phyloP scores from a whole-genome alignment of 2,329 filamentous ascomycete genomes.

The Cladosporium sp. region DNA sequence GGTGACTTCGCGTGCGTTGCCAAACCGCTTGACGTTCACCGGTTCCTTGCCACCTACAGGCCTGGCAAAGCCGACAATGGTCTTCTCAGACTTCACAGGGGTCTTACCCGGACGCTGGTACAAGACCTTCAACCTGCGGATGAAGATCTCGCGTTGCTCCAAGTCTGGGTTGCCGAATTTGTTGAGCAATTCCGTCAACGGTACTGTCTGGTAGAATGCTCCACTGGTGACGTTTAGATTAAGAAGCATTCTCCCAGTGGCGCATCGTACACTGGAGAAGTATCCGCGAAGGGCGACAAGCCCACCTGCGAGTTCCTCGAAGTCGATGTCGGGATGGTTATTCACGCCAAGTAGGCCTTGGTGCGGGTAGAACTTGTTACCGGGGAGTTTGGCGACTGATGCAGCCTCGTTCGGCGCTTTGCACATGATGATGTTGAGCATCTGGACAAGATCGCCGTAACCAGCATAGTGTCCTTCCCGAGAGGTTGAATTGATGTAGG shows the following conservation, averaged over 20 bases:
- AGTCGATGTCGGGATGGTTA: conserved; percentile 34
- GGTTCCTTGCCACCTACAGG: conserved; percentile 23
- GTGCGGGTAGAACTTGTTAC: conserved; percentile 56
- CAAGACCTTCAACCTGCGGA: conserved; percentile 34
- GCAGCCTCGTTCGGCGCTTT: conserved; percentile 46
- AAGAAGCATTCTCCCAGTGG: conserved; percentile 58
- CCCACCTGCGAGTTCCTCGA: conserved; percentile 48
- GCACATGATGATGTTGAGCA: conserved; percentile 59
- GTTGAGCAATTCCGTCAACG: conserved; percentile 36
- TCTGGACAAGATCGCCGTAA: conserved; percentile 55
- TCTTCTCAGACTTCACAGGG: conserved; percentile 40
- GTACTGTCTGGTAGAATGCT: conserved; percentile 55
- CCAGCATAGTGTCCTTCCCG: conserved; percentile 41
- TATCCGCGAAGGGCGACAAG: conserved; percentile 62
- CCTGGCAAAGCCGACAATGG: conserved; percentile 49
- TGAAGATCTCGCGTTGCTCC: conserved; percentile 28
- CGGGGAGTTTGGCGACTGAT: conserved; percentile 49
- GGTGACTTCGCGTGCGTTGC: conserved; percentile 51
- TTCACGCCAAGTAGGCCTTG: conserved; percentile 19
- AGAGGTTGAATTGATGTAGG: conserved; percentile 41
- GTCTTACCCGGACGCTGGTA: conserved; percentile 21
- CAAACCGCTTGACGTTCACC: conserved; percentile 27
- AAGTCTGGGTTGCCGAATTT: conserved; percentile 30
- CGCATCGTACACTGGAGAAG: conserved; percentile 61
- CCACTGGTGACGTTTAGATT: conserved; percentile 64